A percentile compares a stretch with the other conserved stretches of the same genome.
Evolutionary conservation across 352 stramenopile genomes (phyloP).

Genomic region (Elongisporangium anandrum): DNA sequence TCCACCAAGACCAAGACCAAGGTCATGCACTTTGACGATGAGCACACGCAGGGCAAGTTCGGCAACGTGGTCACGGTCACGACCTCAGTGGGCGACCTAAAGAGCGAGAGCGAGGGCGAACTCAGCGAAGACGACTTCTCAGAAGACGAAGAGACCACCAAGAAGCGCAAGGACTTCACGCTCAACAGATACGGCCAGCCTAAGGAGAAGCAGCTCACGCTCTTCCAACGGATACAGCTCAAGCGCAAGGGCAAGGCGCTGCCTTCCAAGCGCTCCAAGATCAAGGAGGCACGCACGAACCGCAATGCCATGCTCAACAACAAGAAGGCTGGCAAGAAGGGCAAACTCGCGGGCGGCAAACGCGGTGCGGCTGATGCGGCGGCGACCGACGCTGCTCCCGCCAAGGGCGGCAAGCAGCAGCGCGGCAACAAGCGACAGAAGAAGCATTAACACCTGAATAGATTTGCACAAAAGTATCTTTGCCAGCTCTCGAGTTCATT

Average conservation of each 20-base stretch:
- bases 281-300: slow-evolving; percentile 67
- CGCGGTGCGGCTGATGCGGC: slow-evolving; percentile 27
- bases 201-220: slow-evolving; percentile 64
- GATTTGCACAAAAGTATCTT: neutral
- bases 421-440: slow-evolving; percentile 32
- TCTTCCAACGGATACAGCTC: slow-evolving; percentile 88
- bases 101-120: slow-evolving; percentile 73
- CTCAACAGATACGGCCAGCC: slow-evolving; percentile 18
- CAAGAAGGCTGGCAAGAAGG: slow-evolving; percentile 46
- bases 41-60: slow-evolving; percentile 83
- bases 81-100: slow-evolving; percentile 70
- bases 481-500: slow-evolving; percentile 5
- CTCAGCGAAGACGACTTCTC: slow-evolving; percentile 50
- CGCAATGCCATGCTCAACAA: slow-evolving; percentile 62
- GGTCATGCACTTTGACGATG: slow-evolving; percentile 76
- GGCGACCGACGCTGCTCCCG: slow-evolving; percentile 7
- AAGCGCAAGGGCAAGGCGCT: slow-evolving; percentile 79
- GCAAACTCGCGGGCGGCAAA: slow-evolving; percentile 3
- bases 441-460: slow-evolving; percentile 23
- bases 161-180: slow-evolving; percentile 14
- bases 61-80: slow-evolving; percentile 85
- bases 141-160: slow-evolving; percentile 16
- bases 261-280: slow-evolving; percentile 78
- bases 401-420: slow-evolving; percentile 37
- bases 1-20: slow-evolving; percentile 40